These are phyloP conservation scores for Ophiobolus disseminans DNA, from an alignment of 2,329 filamentous ascomycete species.

Conservation along the genomic window DNA sequence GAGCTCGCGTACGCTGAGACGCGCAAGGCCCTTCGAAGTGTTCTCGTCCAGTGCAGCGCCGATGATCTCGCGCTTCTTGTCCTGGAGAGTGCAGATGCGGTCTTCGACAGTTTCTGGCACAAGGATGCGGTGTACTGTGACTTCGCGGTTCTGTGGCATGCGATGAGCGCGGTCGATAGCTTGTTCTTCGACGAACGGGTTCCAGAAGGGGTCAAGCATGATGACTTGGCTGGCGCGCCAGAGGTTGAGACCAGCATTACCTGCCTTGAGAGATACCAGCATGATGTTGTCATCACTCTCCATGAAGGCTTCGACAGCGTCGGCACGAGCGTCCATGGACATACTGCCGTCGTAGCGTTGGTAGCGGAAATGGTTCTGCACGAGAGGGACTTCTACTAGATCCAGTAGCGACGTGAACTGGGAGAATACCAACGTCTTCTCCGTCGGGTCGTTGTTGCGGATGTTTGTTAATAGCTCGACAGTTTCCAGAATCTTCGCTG, in stretches of 20 bases:
- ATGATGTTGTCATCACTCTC: constrained; percentile 70
- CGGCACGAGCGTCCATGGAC: constrained; percentile 69
- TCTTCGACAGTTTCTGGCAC: constrained; percentile 84
- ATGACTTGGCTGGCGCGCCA: constrained; percentile 84
- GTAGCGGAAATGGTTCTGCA: constrained; percentile 63
- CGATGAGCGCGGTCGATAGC: constrained; percentile 89
- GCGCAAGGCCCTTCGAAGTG: constrained; percentile 69
- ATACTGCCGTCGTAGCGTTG: constrained; percentile 80
- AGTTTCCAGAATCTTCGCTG: constrained; percentile 75
- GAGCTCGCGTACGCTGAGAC: constrained; percentile 71
- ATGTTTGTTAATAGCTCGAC: constrained; percentile 68
- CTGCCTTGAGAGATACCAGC: constrained; percentile 79
- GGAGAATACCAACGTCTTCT: constrained; percentile 83
- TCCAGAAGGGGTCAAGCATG: constrained; percentile 94
- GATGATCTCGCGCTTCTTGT: constrained; percentile 78
- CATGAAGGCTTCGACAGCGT: constrained; percentile 72
- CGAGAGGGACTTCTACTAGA: constrained; percentile 75
- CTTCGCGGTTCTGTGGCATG: constrained; percentile 77
- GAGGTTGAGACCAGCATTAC: constrained; percentile 86
- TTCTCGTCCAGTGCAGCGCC: constrained; percentile 81
- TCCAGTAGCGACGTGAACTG: constrained; percentile 83
- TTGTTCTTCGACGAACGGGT: constrained; percentile 90
- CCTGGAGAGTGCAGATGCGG: constrained; percentile 79
- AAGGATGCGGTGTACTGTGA: constrained; percentile 81
- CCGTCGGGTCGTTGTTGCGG: constrained; percentile 58